Evolutionary conservation across 768 basidiomycete genomes (phyloP), one percentile per base, ranked within the genome.

Genomic region (Hericium erinaceus): DNA sequence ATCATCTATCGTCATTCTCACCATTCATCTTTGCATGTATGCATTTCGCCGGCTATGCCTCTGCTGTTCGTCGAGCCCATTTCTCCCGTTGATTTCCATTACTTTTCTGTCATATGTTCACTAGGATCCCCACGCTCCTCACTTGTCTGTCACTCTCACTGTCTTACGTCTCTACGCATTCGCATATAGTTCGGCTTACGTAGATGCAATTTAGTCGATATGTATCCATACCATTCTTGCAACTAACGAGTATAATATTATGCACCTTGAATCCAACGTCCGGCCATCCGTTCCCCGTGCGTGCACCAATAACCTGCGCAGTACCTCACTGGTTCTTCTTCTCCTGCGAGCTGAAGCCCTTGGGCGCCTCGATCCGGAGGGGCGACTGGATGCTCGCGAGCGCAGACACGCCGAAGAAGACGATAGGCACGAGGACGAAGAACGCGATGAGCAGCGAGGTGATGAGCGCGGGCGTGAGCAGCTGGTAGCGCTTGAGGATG

Each of bases 391-490:
- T 89, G 63, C 85, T 84, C 20, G 85, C 78, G 41, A 92, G 75
- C 0, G 89, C 81, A 20, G 70, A 75, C 54, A 91, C 76, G 28
- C 85, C 85, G 40, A 87, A 56, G 66, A 84, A 72, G 11, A 89
- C 66, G 50, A 86, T 69, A 1, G 92, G 88, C 22, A 92, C 65
- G 12, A 89, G 73, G 52, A 89, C 65, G 68, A 89, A 87, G 65
- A 91, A 74, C 0, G 73, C 71, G 48, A 91, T 70, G 52, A 91
- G 76, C 16, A 92, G 77, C 7, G 76, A 68, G 4, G 76, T 78
- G 69, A 92, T 88, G 51, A 92, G 75, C 0, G 78, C 85, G 1
- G 90, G 86, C 0, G 88, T 89, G 51, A 92, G 79, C 49, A 90
- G 77, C 66, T 90, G 88, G 69, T 90, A 91, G 38, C 75, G 80